Evolutionary conservation across 306 rosid genomes (phyloP).

Genomic region (Quercus dentata): DNA sequence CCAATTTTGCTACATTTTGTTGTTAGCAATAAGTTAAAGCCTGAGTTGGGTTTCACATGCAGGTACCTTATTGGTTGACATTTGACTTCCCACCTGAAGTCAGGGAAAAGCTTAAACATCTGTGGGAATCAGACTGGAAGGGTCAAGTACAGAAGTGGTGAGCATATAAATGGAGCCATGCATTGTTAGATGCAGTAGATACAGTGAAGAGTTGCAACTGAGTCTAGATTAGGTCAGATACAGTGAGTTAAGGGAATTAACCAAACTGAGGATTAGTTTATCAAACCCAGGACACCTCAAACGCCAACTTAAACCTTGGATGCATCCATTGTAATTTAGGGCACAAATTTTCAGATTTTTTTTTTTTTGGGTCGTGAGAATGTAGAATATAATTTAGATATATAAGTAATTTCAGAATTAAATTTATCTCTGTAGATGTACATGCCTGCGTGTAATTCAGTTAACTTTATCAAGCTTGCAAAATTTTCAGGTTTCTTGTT

Average conservation of each 20-base stretch:
- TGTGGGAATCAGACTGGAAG: slow-evolving; percentile 89
- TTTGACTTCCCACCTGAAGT: slow-evolving; percentile 91
- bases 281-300: too few species aligned
- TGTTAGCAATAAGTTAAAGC: slow-evolving; percentile 6
- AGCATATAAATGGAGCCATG: slow-evolving; percentile 20
- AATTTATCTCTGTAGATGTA: not conserved
- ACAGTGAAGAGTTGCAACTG: not conserved
- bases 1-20: not conserved
- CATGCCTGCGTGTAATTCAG: not conserved
- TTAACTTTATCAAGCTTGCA: not conserved
- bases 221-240: slow-evolving; percentile 13
- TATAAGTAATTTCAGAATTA: not conserved
- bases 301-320: not conserved
- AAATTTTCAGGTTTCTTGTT: slow-evolving; percentile 65
- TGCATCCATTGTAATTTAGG: not conserved
- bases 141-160: slow-evolving; percentile 98
- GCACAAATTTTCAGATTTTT: not conserved
- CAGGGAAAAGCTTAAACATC: slow-evolving; percentile 60
- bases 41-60: slow-evolving; percentile 20
- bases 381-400: not conserved
- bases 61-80: slow-evolving; percentile 86
- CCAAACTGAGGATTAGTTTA: too few species aligned
- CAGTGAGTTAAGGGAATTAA: not conserved
- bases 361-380: too few species aligned
- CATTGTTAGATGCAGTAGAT: not conserved